Evolutionary conservation across 2,329 filamentous ascomycete species (phyloP), one percentile per base, ranked within the genome.

Genomic region (Aspergillaceae sp.): DNA sequence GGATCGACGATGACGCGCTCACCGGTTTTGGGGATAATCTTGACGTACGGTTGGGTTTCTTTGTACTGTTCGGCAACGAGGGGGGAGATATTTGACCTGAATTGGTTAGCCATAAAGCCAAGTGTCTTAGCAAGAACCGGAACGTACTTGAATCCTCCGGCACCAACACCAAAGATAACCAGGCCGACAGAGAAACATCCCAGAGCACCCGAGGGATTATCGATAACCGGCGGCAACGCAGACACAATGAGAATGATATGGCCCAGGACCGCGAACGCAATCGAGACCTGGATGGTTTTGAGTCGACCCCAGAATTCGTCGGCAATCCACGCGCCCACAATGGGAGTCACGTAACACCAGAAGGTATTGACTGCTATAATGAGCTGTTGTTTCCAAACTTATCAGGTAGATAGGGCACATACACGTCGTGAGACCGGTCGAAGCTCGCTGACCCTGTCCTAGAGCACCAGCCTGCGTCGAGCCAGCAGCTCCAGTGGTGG

Each of bases 241-340:
- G 83, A 79, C 30, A 80, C 67, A 49, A 84, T 81, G 28, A 88
- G 72, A 50, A 88, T 76, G 42, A 82, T 68, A 61, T 87, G 82
- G 36, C 84, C 85, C 41, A 82, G 56, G 62, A 83, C 80, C 33
- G 83, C 82, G 51, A 84, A 72, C 9, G 69, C 69, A 30, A 72
- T 82, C 56, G 85, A 83, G 61, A 78, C 77, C 63, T 82, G 74
- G 56, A 88, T 87, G 34, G 84, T 87, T 57, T 77, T 76, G 66
- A 82, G 86, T 49, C 83, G 82, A 9, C 84, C 84, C 59, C 79
- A 75, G 62, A 81, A 83, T 53, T 81, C 76, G 66, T 89, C 86
- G 7, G 85, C 83, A 53, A 84, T 58, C 60, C 75, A 80, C n/a
- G 74, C 78, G 51, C 79, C 79, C 26, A 80, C 52, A 5, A 83